A percentile compares a stretch with the other conserved stretches of the same genome.
Conservation (phyloP, 495 filamentous ascomycete species). For the Neurospora cerealis region DNA sequence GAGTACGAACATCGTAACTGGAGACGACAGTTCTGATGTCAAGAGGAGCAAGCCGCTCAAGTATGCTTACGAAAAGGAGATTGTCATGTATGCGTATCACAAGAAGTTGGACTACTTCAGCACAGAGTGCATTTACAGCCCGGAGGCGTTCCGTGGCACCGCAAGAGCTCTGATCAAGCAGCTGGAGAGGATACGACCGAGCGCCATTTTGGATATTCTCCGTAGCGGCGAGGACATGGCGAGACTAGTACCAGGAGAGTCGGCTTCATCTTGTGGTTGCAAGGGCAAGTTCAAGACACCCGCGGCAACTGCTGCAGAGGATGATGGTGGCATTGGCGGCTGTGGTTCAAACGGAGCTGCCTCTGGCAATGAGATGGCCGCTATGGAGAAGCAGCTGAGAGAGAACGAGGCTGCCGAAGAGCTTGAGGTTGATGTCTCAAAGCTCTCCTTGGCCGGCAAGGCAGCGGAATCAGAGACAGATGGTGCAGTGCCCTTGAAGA, state of each 20-base stretch:
- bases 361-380: conserved; percentile 80
- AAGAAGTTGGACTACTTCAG: conserved; percentile 95
- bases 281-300: conserved; percentile 24
- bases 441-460: conserved; percentile 19
- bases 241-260: conserved; percentile 59
- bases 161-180: conserved; percentile 90
- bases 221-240: conserved; percentile 95
- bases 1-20: conserved; percentile 88
- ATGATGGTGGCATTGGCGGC: conserved; percentile 45
- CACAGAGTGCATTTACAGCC: conserved; percentile 96
- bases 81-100: conserved; percentile 93
- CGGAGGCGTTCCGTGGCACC: conserved; percentile 93
- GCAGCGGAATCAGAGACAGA: conserved; percentile 4
- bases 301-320: conserved; percentile 42
- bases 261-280: conserved; percentile 25
- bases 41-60: conserved; percentile 93
- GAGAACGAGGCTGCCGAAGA: conserved; percentile 54
- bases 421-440: conserved; percentile 63
- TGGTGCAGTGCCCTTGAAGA: conserved; percentile 10
- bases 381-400: conserved; percentile 69
- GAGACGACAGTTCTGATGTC: conserved; percentile 60
- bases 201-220: conserved; percentile 89
- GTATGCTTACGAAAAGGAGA: conserved; percentile 98
- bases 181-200: conserved; percentile 83
- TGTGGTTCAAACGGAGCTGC: conserved; percentile 69